Percentiles rank a stretch among this genome's conserved stretches.
Conservation (phyloP, 148 eudicot species). For the Arbutus unedo region DNA sequence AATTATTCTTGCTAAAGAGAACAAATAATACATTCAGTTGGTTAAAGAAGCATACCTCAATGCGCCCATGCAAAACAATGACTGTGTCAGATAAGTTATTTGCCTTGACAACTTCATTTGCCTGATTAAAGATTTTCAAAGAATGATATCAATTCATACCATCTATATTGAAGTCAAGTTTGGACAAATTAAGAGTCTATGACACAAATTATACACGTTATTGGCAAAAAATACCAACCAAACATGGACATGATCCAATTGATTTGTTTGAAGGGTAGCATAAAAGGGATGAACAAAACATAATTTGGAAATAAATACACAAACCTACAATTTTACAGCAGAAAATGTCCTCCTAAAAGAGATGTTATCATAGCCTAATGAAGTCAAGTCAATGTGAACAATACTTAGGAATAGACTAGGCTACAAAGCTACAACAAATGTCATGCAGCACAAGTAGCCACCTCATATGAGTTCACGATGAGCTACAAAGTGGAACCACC, state of each 20-base stretch:
- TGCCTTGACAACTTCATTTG: constrained; percentile 91
- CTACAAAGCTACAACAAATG: not conserved
- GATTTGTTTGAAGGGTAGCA: not conserved
- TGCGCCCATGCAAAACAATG: constrained; percentile 91
- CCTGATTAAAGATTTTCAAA: constrained; percentile 41
- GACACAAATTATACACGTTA: not conserved
- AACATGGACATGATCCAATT: constrained; percentile 6
- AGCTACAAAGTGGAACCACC: not conserved
- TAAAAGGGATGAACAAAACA: not conserved
- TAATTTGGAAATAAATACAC: not conserved
- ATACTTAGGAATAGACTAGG: not conserved
- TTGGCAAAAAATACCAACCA: not conserved
- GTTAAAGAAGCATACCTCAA: constrained; percentile 62
- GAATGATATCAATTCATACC: constrained; percentile 4
- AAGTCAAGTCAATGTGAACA: not conserved
- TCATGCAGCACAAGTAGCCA: not conserved
- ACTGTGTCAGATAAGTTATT: constrained; percentile 78
- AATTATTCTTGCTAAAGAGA: constrained; percentile 2
- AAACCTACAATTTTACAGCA: not conserved
- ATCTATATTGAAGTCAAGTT: not conserved
- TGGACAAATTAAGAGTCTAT: not conserved
- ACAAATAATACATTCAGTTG: not conserved
- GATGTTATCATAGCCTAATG: not conserved
- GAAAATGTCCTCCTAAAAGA: not conserved
- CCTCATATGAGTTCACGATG: not conserved